Percentiles rank a stretch among this genome's conserved stretches.
phyloP scores from a whole-genome alignment of 2,329 filamentous ascomycete species.

The Ceratocystis alfenasii region DNA sequence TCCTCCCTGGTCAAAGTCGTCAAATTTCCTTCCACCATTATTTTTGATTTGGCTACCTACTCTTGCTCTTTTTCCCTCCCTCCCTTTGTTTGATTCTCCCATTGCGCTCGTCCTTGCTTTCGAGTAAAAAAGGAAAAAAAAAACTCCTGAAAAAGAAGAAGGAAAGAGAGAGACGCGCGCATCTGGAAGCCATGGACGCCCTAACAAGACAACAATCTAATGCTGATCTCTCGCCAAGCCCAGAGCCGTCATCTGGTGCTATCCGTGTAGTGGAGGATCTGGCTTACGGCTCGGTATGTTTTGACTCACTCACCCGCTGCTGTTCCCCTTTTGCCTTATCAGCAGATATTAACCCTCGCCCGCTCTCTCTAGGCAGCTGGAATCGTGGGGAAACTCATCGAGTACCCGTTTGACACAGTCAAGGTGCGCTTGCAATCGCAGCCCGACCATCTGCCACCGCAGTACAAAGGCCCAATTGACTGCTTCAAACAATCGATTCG shows the following conservation, averaged over 20 bases:
- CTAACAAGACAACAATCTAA: conserved; percentile 1
- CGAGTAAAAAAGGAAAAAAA: no score
- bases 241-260: conserved; percentile 33
- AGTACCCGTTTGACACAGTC: conserved; percentile 97
- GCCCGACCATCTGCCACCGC: conserved; percentile 66
- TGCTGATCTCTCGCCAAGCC: not conserved
- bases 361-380: conserved; percentile 54
- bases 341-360: conserved; percentile 10
- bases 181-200: conserved; percentile 14
- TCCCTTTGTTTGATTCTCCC: not conserved
- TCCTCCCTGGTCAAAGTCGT: conserved; percentile 2
- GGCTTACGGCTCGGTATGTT: conserved; percentile 67
- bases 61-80: not conserved
- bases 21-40: conserved; percentile 7
- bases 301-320: not conserved
- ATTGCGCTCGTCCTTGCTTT: not conserved
- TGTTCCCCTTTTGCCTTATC: not conserved
- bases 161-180: not conserved
- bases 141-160: no score
- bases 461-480: conserved; percentile 77
- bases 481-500: conserved; percentile 81
- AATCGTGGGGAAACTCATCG: conserved; percentile 85
- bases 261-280: conserved; percentile 57
- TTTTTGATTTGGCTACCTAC: not conserved
- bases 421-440: conserved; percentile 98